These are phyloP conservation scores for Geotrichum klebahnii DNA, from an alignment of 1,139 yeast species.

Conservation along the genomic window DNA sequence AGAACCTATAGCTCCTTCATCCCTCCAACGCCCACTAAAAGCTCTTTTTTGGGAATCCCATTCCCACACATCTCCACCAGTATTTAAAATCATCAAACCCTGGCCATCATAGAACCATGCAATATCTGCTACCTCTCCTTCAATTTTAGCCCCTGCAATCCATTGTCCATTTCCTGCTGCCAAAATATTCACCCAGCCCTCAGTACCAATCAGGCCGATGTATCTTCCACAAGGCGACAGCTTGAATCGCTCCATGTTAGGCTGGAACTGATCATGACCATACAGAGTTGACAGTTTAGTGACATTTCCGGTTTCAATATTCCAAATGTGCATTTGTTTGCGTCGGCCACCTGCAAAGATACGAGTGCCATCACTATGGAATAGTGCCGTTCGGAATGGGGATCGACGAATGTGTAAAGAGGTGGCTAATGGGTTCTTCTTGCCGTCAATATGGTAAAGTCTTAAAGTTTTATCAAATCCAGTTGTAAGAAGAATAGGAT, in stretches of 20 bases:
- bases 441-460: constrained; percentile 90
- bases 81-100: constrained; percentile 57
- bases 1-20: constrained; percentile 80
- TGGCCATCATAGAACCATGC: constrained; percentile 60
- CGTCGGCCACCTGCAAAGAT: constrained; percentile 90
- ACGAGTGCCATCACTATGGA: constrained; percentile 52
- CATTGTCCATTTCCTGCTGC: constrained; percentile 79
- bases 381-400: constrained; percentile 74
- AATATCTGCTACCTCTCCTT: constrained; percentile 75
- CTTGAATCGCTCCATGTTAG: constrained; percentile 81
- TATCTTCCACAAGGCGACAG: constrained; percentile 65
- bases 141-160: constrained; percentile 80
- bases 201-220: constrained; percentile 73
- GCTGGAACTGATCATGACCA: constrained; percentile 83
- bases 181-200: constrained; percentile 86
- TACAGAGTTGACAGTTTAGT: constrained; percentile 85
- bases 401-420: constrained; percentile 73
- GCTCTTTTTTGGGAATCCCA: constrained; percentile 54
- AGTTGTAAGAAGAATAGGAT: constrained; percentile 79
- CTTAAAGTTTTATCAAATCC: constrained; percentile 90
- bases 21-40: constrained; percentile 71
- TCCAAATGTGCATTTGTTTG: constrained; percentile 89
- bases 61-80: constrained; percentile 90
- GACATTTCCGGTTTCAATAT: constrained; percentile 64
- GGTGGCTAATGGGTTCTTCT: constrained; percentile 71